These are phyloP conservation scores for Coelastrella sp. DNA, from an alignment of 139 green algal species.

Conservation along the genomic window DNA sequence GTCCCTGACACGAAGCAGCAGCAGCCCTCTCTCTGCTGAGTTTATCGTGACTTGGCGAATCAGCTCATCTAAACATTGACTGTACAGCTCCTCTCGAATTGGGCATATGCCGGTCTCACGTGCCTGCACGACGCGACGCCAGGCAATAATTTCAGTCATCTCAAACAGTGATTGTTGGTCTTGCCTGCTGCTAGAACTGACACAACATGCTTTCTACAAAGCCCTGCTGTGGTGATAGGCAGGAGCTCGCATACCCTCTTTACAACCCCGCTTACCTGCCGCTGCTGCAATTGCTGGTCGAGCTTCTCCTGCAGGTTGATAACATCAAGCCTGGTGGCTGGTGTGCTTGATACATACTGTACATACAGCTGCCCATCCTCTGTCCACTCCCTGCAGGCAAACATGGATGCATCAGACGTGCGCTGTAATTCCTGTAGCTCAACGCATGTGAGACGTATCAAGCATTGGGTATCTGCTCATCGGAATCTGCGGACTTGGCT, in stretches of 20 bases:
- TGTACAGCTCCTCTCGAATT: constrained; percentile 92
- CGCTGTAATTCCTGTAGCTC: too few species aligned
- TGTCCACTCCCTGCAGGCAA: constrained; percentile 79
- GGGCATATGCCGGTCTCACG: constrained; percentile 92
- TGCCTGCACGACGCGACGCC: constrained; percentile 65
- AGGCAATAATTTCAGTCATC: not conserved
- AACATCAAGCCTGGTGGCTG: constrained; percentile 87
- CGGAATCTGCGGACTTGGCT: not conserved
- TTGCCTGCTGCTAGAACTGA: not conserved
- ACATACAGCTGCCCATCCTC: constrained; percentile 92
- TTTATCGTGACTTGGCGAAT: constrained; percentile 89
- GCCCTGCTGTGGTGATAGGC: too few species aligned
- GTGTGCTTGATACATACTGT: constrained; percentile 88
- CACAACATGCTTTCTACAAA: too few species aligned
- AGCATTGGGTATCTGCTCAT: too few species aligned
- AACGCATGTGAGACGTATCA: too few species aligned
- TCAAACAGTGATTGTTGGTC: too few species aligned
- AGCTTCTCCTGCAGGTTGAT: constrained; percentile 92
- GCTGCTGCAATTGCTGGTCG: constrained; percentile 89
- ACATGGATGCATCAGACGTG: too few species aligned
- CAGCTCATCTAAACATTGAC: constrained; percentile 88
- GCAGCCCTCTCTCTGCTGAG: constrained; percentile 87
- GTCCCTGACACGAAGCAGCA: constrained; percentile 87
- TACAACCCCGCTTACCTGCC: constrained; percentile 62
- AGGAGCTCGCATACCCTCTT: too few species aligned